Evolutionary conservation across 2,329 filamentous ascomycete species (phyloP).

Genomic region (Pyrenophora tritici-repentis): DNA sequence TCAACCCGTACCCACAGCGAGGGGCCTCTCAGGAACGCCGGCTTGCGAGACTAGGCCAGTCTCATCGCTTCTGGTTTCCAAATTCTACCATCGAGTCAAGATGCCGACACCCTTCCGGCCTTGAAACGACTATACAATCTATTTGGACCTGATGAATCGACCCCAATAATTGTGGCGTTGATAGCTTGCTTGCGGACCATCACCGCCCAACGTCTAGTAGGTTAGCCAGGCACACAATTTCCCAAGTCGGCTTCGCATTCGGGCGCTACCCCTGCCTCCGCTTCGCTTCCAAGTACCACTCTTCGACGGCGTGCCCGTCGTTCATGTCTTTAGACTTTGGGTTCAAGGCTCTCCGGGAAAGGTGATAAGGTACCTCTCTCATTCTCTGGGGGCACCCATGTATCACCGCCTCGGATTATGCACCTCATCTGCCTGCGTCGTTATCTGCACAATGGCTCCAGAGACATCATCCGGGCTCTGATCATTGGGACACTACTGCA

Average conservation of each 20-base stretch:
- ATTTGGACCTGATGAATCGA: neutral
- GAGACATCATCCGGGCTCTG: neutral
- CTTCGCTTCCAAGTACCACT: neutral
- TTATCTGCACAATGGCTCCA: neutral
- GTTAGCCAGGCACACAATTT: neutral
- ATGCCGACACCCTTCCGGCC: neutral
- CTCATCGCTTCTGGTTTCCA: no score
- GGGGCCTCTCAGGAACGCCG: neutral
- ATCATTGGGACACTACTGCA: neutral
- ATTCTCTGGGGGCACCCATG: neutral
- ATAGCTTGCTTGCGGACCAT: neutral
- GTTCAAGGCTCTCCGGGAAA: neutral
- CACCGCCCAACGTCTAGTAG: neutral
- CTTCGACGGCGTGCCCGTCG: no score
- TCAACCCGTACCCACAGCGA: slow-evolving; percentile 3
- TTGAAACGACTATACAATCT: slow-evolving; percentile 5
- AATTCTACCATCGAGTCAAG: neutral
- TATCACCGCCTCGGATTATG: neutral
- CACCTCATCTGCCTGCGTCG: neutral
- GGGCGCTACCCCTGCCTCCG: neutral
- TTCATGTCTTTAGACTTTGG: neutral
- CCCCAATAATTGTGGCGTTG: slow-evolving; percentile 1
- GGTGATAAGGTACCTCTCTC: neutral
- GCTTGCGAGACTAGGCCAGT: no score
- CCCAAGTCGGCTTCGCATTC: neutral